A percentile compares a stretch with the other conserved stretches of the same genome.
These are phyloP conservation scores for Lepidium campestre DNA, from an alignment of 441 rosid species.

Conservation along the genomic window DNA sequence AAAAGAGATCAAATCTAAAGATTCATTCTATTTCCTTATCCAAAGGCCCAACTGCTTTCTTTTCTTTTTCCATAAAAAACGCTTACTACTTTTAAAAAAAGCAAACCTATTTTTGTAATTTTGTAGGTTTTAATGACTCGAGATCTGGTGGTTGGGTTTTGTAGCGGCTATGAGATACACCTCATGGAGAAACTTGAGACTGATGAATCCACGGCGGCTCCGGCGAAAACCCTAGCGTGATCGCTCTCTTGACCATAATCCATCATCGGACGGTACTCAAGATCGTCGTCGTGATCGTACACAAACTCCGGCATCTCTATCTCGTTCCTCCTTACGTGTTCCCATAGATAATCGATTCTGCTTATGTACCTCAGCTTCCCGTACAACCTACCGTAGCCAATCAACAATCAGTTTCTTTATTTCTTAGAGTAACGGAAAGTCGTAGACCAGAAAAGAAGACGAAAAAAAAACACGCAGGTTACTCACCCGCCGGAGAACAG, in stretches of 20 bases:
- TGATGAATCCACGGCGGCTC: slow-evolving; percentile 43
- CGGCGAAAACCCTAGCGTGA: slow-evolving; percentile 50
- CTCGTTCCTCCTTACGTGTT: slow-evolving; percentile 73
- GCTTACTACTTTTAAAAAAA: slow-evolving; percentile 3
- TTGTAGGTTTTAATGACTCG: not conserved
- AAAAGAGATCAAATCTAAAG: not conserved
- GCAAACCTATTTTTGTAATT: not conserved
- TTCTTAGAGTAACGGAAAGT: not conserved
- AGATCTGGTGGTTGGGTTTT: not conserved
- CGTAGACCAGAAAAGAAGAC: not conserved
- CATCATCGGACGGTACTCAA: slow-evolving; percentile 69
- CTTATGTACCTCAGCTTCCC: slow-evolving; percentile 62
- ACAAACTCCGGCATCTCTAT: slow-evolving; percentile 72
- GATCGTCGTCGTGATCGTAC: slow-evolving; percentile 64
- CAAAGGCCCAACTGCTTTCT: slow-evolving; percentile 12
- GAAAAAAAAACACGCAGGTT: not conserved
- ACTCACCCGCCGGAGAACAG: slow-evolving; percentile 68
- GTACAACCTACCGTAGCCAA: slow-evolving; percentile 50
- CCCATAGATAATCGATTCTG: slow-evolving; percentile 77
- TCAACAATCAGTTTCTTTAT: not conserved
- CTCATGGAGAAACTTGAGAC: slow-evolving; percentile 60
- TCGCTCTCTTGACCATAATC: slow-evolving; percentile 81
- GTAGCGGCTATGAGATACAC: slow-evolving; percentile 44
- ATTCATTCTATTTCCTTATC: slow-evolving; percentile 9
- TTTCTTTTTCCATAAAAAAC: slow-evolving; percentile 11